Evolutionary conservation across 305 asterid genomes (phyloP).

Genomic region (Coffea humblotiana): DNA sequence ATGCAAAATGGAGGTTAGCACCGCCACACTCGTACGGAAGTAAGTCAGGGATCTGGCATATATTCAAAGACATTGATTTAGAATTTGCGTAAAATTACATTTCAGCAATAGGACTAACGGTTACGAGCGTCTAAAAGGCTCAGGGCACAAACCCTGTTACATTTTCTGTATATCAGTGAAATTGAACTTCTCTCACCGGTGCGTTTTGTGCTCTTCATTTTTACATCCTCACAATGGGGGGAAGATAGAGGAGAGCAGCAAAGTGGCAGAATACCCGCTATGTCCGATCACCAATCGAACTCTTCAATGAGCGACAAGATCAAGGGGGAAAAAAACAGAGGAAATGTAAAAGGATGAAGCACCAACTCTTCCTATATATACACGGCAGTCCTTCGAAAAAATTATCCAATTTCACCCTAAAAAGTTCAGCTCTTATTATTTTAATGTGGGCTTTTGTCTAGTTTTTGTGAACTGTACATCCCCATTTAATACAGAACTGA

Average conservation of each 20-base stretch:
- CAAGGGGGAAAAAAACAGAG: background rate
- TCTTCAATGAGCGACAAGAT: background rate
- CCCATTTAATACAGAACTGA: slow-evolving; percentile 72
- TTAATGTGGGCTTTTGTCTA: slow-evolving; percentile 53
- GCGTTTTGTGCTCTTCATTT: background rate
- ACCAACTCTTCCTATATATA: background rate
- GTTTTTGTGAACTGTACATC: slow-evolving; percentile 69
- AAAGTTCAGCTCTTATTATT: slow-evolving; percentile 11
- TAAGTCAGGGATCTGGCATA: no score
- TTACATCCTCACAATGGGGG: background rate
- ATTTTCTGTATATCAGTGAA: background rate
- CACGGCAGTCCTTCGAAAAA: background rate
- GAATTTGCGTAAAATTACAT: no score
- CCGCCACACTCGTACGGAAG: no score
- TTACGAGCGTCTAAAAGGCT: no score
- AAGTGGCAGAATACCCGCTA: background rate
- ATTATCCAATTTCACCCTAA: background rate
- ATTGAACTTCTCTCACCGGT: background rate
- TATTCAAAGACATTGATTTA: no score
- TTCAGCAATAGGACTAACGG: no score
- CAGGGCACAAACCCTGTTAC: no score
- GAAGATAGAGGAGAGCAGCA: background rate
- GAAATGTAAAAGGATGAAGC: background rate
- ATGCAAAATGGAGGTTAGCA: no score
- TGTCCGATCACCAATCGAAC: background rate